Evolutionary conservation across 192 early-diverging fungal genomes (phyloP).

Genomic region (Backusella westeae): DNA sequence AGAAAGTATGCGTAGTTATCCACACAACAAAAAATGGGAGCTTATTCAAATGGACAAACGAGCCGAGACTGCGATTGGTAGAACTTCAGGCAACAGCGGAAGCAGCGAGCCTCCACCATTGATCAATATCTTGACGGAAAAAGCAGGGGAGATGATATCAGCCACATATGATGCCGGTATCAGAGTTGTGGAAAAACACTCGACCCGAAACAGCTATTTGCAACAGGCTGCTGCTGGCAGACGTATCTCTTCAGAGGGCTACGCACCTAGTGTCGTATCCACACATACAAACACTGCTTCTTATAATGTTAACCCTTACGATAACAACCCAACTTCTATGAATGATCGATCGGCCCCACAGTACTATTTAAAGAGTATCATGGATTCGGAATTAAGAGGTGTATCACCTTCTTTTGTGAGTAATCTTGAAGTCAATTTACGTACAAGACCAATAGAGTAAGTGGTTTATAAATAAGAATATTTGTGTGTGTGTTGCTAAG

Average conservation of each 20-base stretch:
- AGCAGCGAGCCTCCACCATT: conserved; percentile 14
- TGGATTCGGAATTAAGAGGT: conserved; percentile 47
- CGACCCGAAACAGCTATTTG: not conserved
- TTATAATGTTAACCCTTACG: not conserved
- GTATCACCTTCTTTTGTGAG: conserved; percentile 45
- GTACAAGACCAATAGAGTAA: conserved; percentile 52
- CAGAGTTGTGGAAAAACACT: conserved; percentile 20
- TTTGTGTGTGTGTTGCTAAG: not conserved
- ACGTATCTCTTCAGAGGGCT: not conserved
- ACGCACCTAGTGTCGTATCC: not conserved
- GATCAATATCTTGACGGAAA: conserved; percentile 27
- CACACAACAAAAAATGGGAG: conserved; percentile 4
- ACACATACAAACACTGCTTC: not conserved
- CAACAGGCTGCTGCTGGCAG: not conserved
- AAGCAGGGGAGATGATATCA: conserved; percentile 28
- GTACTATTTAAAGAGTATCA: conserved; percentile 52
- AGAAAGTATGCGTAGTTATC: not conserved
- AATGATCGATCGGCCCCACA: conserved; percentile 39
- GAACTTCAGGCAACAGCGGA: conserved; percentile 19
- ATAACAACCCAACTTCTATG: not conserved
- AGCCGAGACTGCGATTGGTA: conserved; percentile 15
- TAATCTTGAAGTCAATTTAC: conserved; percentile 51
- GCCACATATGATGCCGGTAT: conserved; percentile 13
- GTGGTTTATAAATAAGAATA: not conserved
- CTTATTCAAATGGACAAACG: conserved; percentile 8